Conservation (phyloP, 805 yeast species). For the Yamadazyma ubonensis region DNA sequence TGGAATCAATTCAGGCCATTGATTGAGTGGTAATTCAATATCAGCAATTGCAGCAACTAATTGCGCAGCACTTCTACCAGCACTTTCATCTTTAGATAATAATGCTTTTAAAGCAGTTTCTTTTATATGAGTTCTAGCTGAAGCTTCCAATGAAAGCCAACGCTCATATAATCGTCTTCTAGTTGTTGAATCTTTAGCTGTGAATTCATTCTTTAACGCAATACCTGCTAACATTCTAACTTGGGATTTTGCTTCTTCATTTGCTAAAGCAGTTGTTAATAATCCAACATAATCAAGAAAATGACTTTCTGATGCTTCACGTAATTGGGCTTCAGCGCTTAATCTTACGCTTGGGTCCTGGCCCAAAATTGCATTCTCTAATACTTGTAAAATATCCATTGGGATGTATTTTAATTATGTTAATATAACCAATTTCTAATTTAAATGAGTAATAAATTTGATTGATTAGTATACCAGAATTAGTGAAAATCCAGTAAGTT, state of each 20-base stretch:
- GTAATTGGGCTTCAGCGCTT: conserved; percentile 76
- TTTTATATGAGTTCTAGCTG: conserved; percentile 64
- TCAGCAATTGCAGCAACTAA: conserved; percentile 96
- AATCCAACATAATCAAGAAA: conserved; percentile 71
- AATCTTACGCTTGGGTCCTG: conserved; percentile 66
- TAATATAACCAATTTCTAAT: too few species aligned
- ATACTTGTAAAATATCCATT: conserved; percentile 60
- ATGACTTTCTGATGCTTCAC: conserved; percentile 67
- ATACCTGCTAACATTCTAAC: conserved; percentile 91
- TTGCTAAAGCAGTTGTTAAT: conserved; percentile 69
- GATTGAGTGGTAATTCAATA: conserved; percentile 81
- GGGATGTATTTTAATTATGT: too few species aligned
- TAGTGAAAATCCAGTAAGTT: background rate
- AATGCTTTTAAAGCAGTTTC: conserved; percentile 57
- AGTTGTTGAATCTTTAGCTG: conserved; percentile 71
- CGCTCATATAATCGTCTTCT: conserved; percentile 61
- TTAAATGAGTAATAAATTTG: background rate
- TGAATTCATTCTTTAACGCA: conserved; percentile 81
- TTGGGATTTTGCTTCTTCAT: conserved; percentile 64
- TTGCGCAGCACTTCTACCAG: conserved; percentile 88
- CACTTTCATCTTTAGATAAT: conserved; percentile 65
- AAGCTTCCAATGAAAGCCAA: conserved; percentile 65
- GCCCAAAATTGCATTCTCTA: conserved; percentile 76
- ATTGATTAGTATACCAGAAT: too few species aligned
- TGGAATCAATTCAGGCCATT: conserved; percentile 86